Evolutionary conservation across 257 asterid genomes (phyloP).

Genomic region (Perilla frutescens): DNA sequence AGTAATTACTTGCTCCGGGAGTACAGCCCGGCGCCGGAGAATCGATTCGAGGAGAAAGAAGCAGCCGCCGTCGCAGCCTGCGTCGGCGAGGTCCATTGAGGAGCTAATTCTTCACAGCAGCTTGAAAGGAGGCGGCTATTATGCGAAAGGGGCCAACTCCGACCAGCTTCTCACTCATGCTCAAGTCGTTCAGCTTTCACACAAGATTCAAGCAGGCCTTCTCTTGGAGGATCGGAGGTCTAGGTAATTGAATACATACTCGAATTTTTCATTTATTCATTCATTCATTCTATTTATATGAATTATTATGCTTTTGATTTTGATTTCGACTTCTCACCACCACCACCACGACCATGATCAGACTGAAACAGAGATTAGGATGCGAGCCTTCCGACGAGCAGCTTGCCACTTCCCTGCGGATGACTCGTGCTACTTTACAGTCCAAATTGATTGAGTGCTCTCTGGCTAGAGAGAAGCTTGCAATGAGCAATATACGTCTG

Average conservation of each 20-base stretch:
- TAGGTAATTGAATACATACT: constrained; percentile 46
- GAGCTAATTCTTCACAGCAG: constrained; percentile 56
- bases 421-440: constrained; percentile 64
- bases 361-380: constrained; percentile 80
- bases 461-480: constrained; percentile 92
- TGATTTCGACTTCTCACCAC: not conserved
- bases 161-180: constrained; percentile 80
- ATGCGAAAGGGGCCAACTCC: constrained; percentile 65
- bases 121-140: constrained; percentile 47
- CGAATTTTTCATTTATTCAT: no score
- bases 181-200: constrained; percentile 80
- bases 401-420: constrained; percentile 78
- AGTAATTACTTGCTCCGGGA: constrained; percentile 64
- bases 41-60: constrained; percentile 25
- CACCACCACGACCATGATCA: constrained; percentile 6
- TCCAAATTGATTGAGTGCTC: constrained; percentile 68
- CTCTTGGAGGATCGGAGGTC: constrained; percentile 69
- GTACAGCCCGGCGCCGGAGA: constrained; percentile 81
- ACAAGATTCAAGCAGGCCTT: constrained; percentile 71
- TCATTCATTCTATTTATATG: no score
- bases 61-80: constrained; percentile 30
- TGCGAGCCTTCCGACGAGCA: constrained; percentile 93
- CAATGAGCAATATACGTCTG: constrained; percentile 96
- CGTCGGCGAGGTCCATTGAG: constrained; percentile 30
- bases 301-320: no score